Evolutionary conservation across 208 protist species (phyloP).

Genomic region (Endotrypanum monterogeii): DNA sequence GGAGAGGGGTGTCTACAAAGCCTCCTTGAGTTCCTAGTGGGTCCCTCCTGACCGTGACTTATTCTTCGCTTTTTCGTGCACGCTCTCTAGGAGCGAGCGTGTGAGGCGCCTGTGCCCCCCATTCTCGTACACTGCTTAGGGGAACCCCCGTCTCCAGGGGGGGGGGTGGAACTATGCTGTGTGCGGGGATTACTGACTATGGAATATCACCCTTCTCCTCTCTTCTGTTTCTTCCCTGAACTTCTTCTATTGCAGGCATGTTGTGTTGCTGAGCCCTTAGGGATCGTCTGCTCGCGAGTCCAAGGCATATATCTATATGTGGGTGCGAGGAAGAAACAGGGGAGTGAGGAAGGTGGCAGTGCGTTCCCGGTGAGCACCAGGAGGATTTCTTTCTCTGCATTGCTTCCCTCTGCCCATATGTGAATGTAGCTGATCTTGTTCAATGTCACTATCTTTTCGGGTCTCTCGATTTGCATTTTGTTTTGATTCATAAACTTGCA

Average conservation of each 20-base stretch:
- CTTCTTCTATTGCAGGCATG: background rate
- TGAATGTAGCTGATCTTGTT: conserved; percentile 9
- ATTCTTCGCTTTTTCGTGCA: too few species aligned
- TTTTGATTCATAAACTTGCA: background rate
- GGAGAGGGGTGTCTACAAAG: too few species aligned
- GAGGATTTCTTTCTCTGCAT: background rate
- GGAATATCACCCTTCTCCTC: background rate
- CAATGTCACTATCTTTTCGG: conserved; percentile 2
- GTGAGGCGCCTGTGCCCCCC: too few species aligned
- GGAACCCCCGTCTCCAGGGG: background rate
- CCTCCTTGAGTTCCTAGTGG: too few species aligned
- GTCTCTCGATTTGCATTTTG: background rate
- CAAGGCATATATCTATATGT: background rate
- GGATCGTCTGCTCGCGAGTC: background rate
- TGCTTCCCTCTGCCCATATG: background rate
- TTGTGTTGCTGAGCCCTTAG: too few species aligned
- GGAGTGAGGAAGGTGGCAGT: conserved; percentile 1
- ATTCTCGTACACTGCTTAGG: background rate
- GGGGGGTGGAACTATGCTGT: background rate
- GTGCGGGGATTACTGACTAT: background rate
- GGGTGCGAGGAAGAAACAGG: background rate
- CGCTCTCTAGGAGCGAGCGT: too few species aligned
- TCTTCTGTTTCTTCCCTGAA: background rate
- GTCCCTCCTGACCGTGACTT: too few species aligned
- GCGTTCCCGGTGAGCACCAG: background rate